Evolutionary conservation across 345 rosid genomes (phyloP), one percentile per base, ranked within the genome.

Genomic region (Acer saccharum): DNA sequence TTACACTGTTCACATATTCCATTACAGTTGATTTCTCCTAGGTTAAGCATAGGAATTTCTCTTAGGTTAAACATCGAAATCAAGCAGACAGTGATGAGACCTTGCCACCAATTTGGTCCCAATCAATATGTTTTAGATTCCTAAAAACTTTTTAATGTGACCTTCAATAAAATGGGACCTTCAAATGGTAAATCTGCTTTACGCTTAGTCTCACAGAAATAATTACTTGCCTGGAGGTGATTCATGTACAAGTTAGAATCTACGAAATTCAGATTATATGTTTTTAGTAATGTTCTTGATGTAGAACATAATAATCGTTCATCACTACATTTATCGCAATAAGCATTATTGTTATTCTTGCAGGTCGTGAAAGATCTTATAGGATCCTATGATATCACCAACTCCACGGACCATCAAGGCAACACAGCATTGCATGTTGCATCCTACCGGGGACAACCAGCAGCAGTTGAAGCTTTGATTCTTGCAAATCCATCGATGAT

Each of bases 381-480:
- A 10, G 85, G 87, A 74, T 83, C 87, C 66, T 90, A 80, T 43
- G 86, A 84, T 72, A 70, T 93, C 69, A 79, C 79, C 48, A 82
- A 85, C 44, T 77, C 90, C 21, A 70, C 80, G 6, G 94, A 95
- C 77, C 80, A 87, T 73, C 87, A 76, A 79, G 94, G 97, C 82
- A 90, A 92, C 78, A 92, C 94, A 61, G 92, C 97, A 20, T 72
- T 95, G 83, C 98, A 92, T 81, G 79, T 85, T 6, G 93, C 93
- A 55, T 92, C 97, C 74, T 88, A 79, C 80, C 86, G 93, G 77
- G 98, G 98, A 77, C 92, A 91, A 77, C 79, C 86, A 60, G 83
- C 86, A 9, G 86, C 87, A 14, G 91, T 89, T 48, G 89, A 89
- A 52, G 89, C 90, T 73, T 81, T 95, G 68, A 73, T 90, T 73